A percentile compares a stretch with the other conserved stretches of the same genome.
These are phyloP conservation scores for Antrodiella citrinella DNA, from an alignment of 768 basidiomycete species.

Conservation along the genomic window DNA sequence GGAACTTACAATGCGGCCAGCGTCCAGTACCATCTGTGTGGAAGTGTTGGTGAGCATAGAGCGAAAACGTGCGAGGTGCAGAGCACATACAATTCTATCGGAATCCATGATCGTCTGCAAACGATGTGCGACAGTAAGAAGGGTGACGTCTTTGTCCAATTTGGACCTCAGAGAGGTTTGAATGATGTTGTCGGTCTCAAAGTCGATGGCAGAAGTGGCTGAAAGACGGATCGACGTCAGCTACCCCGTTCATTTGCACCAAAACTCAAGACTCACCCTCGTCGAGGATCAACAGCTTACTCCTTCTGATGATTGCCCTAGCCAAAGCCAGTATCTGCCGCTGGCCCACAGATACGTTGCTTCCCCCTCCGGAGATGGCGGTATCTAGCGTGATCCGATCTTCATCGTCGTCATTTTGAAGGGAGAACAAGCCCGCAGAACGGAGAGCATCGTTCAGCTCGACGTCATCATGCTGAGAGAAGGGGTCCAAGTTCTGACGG, in stretches of 20 bases:
- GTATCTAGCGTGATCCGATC: constrained; percentile 33
- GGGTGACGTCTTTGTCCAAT: background rate
- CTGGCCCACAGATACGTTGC: constrained; percentile 42
- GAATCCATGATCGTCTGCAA: background rate
- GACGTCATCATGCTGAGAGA: constrained; percentile 38
- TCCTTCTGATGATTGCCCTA: constrained; percentile 44
- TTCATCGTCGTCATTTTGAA: constrained; percentile 22
- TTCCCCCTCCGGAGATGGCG: constrained; percentile 30
- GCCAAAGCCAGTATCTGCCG: constrained; percentile 50
- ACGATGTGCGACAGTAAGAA: background rate
- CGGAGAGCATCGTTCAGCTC: constrained; percentile 31
- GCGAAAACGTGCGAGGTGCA: no score
- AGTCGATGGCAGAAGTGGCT: background rate
- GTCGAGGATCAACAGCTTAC: constrained; percentile 47
- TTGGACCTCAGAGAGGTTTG: background rate
- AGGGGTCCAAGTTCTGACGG: constrained; percentile 43
- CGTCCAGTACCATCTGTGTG: constrained; percentile 34
- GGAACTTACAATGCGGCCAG: constrained; percentile 26
- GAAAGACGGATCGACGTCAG: background rate
- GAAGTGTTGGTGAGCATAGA: no score
- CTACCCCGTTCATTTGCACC: no score
- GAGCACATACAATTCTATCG: background rate
- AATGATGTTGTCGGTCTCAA: background rate
- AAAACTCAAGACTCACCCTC: constrained; percentile 27
- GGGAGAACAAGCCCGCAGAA: constrained; percentile 28